Base-by-base conservation (phyloP, 192 early-diverging fungal genomes). In the Entophlyctis luteolus region DNA sequence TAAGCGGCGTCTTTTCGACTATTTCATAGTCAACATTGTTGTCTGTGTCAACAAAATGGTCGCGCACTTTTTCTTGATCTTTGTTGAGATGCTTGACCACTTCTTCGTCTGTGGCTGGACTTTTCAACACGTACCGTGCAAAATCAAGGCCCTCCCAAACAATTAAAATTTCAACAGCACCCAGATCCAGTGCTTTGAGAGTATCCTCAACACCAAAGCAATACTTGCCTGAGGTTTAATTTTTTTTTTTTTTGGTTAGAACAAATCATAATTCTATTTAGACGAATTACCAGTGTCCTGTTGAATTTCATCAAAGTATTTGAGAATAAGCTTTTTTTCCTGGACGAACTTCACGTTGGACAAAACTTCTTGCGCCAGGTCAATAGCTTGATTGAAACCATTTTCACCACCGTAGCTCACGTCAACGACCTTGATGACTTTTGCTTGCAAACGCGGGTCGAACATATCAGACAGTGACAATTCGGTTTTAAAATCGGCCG, bases 371-470 rank as follows among this genome's bases (percentile, higher is more conserved):
- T 88, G 88, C 62, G 89, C 87, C 65, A 99, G 81, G 46, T 92
- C 90, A 70, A 99, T 99, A 12, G 96, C 96, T 79, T 96, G 84
- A 82, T 96, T 95, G 77, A 99, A 99, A 4, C 96, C 96, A 81
- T 98, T 96, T 78, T 98, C 96, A 54, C 96, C 96, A 74, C 96
- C 96, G 72, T 99, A 99, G 36, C 93, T 94, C 25, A 99, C 96
- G 71, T 99, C 96, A 4, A 99, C 92, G 57, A 92, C 82, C 72
- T 92, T 95, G 70, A 99, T 78, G 54, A 99, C 85, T 77, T 94
- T 95, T 42, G 81, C 86, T 58, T 80, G 74, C 42, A 99, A 84
- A 70, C 96, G 91, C 59, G 84, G 89, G 79, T 99, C 96, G 74
- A 98, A 95, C 77, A 99, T 75, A 72, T 99, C 96, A 34, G 94